Conservation (phyloP, 768 basidiomycete genomes). For the Termitomyces sp. region DNA sequence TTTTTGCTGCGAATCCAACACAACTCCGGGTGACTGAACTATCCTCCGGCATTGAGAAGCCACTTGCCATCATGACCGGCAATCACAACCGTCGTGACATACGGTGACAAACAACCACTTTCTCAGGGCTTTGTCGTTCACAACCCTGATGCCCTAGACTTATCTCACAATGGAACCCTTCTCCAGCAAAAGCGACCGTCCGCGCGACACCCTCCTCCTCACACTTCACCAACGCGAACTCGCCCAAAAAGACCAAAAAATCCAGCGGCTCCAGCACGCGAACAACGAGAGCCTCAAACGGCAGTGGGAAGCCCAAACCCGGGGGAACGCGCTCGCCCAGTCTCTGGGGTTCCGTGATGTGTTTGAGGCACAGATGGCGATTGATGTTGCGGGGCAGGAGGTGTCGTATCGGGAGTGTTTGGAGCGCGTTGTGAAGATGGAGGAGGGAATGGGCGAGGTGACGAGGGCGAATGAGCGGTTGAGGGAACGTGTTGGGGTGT, state of each 20-base stretch:
- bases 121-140: too few species aligned
- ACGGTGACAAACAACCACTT: too few species aligned
- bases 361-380: slow-evolving; percentile 36
- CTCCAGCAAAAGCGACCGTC: slow-evolving; percentile 28
- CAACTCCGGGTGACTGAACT: too few species aligned
- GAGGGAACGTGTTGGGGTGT: slow-evolving; percentile 3
- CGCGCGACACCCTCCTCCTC: slow-evolving; percentile 33
- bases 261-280: slow-evolving; percentile 26
- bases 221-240: slow-evolving; percentile 32
- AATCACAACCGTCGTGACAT: too few species aligned
- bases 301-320: slow-evolving; percentile 32
- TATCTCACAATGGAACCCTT: slow-evolving; percentile 21
- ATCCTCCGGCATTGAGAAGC: too few species aligned
- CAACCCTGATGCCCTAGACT: slow-evolving; percentile 1
- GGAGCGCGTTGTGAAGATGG: slow-evolving; percentile 28
- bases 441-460: slow-evolving; percentile 22
- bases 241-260: slow-evolving; percentile 22
- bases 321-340: slow-evolving; percentile 33
- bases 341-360: slow-evolving; percentile 42
- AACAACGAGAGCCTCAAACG: slow-evolving; percentile 34
- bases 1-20: too few species aligned
- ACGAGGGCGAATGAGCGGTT: slow-evolving; percentile 20
- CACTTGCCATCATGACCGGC: too few species aligned
- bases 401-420: slow-evolving; percentile 31
- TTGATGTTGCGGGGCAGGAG: slow-evolving; percentile 33